Evolutionary conservation across 495 filamentous ascomycete genomes (phyloP).

Genomic region (Podospora anserina): DNA sequence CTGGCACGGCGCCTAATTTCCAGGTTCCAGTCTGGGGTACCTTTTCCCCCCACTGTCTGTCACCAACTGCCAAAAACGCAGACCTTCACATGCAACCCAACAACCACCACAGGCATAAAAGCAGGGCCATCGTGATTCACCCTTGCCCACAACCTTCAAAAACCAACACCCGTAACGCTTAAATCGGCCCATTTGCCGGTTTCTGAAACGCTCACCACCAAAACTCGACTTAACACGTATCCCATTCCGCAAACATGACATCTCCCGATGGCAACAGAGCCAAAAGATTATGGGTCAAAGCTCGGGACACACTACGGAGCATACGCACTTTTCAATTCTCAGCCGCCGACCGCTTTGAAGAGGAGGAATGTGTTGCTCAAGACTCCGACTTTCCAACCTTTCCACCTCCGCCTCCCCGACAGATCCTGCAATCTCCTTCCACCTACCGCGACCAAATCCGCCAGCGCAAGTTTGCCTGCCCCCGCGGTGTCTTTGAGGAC

Average conservation of each 20-base stretch:
- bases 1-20: neutral
- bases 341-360: neutral
- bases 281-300: neutral
- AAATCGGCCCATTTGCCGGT: neutral
- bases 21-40: neutral
- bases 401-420: neutral
- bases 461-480: slow-evolving; percentile 5
- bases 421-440: neutral
- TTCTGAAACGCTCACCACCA: neutral
- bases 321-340: neutral
- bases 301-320: neutral
- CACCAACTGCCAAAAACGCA: neutral
- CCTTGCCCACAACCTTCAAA: neutral
- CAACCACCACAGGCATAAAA: neutral
- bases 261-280: neutral
- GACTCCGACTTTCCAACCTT: neutral
- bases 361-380: neutral
- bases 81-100: neutral
- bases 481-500: slow-evolving; percentile 9
- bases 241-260: neutral
- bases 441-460: neutral
- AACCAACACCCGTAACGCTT: neutral
- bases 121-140: neutral
- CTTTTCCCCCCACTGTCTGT: neutral
- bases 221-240: neutral